Conservation (phyloP, 2,329 filamentous ascomycete genomes). For the Curvularia sp. region DNA sequence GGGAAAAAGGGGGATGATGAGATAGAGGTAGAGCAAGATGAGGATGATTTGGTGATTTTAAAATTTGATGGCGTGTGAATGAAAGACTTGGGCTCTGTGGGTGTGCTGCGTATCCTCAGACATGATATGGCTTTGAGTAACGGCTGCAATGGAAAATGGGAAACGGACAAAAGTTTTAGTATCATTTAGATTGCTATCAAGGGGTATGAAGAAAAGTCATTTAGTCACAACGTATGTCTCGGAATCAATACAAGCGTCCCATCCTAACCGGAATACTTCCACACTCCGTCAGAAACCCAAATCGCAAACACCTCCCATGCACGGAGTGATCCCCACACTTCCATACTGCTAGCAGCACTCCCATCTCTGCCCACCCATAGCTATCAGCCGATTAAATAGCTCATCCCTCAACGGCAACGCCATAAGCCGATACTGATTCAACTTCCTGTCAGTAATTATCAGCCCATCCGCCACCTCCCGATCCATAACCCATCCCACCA, state of each 20-base stretch:
- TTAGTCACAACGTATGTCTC: not conserved
- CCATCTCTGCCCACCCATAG: conserved; percentile 84
- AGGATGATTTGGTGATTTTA: not conserved
- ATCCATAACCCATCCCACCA: conserved; percentile 79
- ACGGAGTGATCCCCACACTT: not conserved
- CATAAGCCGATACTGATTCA: conserved; percentile 68
- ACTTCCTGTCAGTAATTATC: conserved; percentile 66
- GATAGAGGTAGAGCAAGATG: not conserved
- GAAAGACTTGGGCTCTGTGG: not conserved
- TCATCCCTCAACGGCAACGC: conserved; percentile 76
- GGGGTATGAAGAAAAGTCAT: not conserved
- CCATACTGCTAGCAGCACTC: conserved; percentile 67
- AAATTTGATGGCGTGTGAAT: not conserved
- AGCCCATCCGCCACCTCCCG: conserved; percentile 78
- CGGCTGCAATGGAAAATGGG: not conserved
- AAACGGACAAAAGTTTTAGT: not conserved
- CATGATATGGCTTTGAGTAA: not conserved
- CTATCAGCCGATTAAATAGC: conserved; percentile 78
- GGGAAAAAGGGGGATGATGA: not conserved
- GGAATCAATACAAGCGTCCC: not conserved
- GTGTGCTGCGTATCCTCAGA: not conserved
- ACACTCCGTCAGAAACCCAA: not conserved
- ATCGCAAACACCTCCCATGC: conserved; percentile 4
- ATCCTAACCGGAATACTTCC: not conserved
- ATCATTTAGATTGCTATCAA: not conserved